Evolutionary conservation across 2,329 filamentous ascomycete species (phyloP).

Genomic region (Hysterium pulicare): DNA sequence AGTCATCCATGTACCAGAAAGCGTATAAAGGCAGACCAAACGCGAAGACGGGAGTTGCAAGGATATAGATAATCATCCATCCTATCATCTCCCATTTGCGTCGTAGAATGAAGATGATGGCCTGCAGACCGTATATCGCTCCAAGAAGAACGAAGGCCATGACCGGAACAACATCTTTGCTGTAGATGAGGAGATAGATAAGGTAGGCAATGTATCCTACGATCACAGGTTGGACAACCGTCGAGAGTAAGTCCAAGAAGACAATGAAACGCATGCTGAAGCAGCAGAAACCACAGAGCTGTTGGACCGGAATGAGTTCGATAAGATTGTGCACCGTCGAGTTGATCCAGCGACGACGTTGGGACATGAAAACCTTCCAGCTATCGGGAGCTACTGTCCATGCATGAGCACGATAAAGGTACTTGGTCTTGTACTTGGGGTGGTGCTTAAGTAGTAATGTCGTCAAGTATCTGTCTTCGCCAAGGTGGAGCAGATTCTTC

Average conservation of each 20-base stretch:
- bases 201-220: conserved; percentile 88
- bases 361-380: conserved; percentile 91
- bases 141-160: conserved; percentile 87
- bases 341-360: conserved; percentile 99
- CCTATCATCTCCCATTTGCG: conserved; percentile 99
- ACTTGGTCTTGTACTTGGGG: conserved; percentile 96
- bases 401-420: conserved; percentile 84
- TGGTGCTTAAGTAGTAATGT: conserved; percentile 92
- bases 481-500: conserved; percentile 95
- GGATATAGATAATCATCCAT: conserved; percentile 95
- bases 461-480: conserved; percentile 96
- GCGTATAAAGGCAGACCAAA: conserved; percentile 87
- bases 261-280: conserved; percentile 99
- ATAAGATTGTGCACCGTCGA: conserved; percentile 97
- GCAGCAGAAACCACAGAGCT: conserved; percentile 99
- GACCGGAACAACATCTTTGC: conserved; percentile 66
- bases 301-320: conserved; percentile 86
- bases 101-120: conserved; percentile 91
- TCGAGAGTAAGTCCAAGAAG: conserved; percentile 88
- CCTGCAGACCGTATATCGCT: conserved; percentile 96
- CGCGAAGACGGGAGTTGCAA: conserved; percentile 88
- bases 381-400: conserved; percentile 97
- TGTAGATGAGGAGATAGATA: conserved; percentile 66
- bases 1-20: conserved; percentile 99
- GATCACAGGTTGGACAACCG: conserved; percentile 86